phyloP scores from a whole-genome alignment of 345 rosid genomes.

The Ceriops zippeliana region DNA sequence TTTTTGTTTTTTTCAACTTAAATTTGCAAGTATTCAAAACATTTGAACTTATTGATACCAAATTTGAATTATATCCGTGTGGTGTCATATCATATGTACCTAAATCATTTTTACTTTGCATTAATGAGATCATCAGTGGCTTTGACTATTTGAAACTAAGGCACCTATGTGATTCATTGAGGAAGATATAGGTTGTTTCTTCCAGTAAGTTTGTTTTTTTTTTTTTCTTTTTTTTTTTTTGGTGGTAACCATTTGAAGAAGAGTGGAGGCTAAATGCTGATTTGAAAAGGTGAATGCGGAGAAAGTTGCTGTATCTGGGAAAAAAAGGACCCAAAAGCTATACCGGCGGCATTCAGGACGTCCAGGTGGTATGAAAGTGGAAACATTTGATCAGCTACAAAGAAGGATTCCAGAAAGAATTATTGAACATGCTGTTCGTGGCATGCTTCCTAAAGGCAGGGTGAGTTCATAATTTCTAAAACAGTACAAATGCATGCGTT shows the following conservation, averaged over 20 bases:
- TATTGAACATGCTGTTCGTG: slow-evolving; percentile 94
- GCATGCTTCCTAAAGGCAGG: slow-evolving; percentile 99
- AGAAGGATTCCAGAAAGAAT: slow-evolving; percentile 96
- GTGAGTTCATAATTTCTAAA: slow-evolving; percentile 40
- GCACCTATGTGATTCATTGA: neutral
- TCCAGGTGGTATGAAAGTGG: slow-evolving; percentile 97
- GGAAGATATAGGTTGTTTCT: neutral
- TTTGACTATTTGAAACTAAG: too few species aligned
- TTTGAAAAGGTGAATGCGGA: slow-evolving; percentile 80
- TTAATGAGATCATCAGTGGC: too few species aligned
- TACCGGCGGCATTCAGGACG: slow-evolving; percentile 99
- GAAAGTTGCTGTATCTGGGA: slow-evolving; percentile 92
- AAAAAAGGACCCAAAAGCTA: slow-evolving; percentile 86
- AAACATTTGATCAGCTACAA: slow-evolving; percentile 84
- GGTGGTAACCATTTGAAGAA: too few species aligned
- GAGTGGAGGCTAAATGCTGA: too few species aligned
- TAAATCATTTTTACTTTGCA: too few species aligned
- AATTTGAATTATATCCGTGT: too few species aligned
- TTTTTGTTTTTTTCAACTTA: too few species aligned
- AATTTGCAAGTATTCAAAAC: too few species aligned
- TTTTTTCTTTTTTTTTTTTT: too few species aligned
- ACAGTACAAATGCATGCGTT: neutral
- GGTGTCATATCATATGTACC: too few species aligned
- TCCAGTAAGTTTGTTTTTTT: neutral
- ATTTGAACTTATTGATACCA: too few species aligned